These are phyloP conservation scores for Agaricus subrufescens DNA, from an alignment of 768 basidiomycete genomes.

Conservation along the genomic window DNA sequence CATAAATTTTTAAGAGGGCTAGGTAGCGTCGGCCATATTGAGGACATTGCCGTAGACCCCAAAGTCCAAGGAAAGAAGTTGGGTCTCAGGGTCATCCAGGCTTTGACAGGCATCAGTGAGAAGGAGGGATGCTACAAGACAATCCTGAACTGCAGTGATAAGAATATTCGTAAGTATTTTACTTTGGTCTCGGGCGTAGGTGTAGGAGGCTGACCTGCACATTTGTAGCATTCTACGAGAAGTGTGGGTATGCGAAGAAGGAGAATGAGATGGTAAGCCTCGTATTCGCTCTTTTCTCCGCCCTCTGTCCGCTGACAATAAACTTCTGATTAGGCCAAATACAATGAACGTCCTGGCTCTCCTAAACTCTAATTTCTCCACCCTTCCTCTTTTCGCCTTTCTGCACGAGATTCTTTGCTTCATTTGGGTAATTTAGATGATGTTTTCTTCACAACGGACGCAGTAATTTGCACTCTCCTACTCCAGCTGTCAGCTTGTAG, in stretches of 20 bases:
- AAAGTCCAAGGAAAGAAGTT: slow-evolving; percentile 88
- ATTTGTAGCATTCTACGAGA: slow-evolving; percentile 85
- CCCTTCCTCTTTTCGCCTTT: background rate
- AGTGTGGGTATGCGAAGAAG: slow-evolving; percentile 90
- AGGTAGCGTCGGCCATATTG: slow-evolving; percentile 92
- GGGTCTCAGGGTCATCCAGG: slow-evolving; percentile 82
- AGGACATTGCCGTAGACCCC: slow-evolving; percentile 94
- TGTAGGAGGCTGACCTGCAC: slow-evolving; percentile 2
- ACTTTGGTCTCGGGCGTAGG: background rate
- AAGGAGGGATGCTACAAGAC: slow-evolving; percentile 88
- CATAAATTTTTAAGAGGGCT: slow-evolving; percentile 88
- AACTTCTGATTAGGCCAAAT: slow-evolving; percentile 1
- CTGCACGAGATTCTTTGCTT: background rate
- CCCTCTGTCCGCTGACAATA: background rate
- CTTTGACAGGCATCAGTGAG: slow-evolving; percentile 82
- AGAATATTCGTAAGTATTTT: slow-evolving; percentile 78
- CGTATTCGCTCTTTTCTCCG: background rate
- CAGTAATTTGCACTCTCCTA: background rate
- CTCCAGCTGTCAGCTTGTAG: background rate
- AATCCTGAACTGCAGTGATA: slow-evolving; percentile 89
- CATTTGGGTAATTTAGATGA: background rate
- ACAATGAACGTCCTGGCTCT: slow-evolving; percentile 3
- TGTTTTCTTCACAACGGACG: background rate
- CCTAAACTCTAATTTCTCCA: slow-evolving; percentile 6
- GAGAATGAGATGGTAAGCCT: slow-evolving; percentile 85